Percentiles rank a stretch among this genome's conserved stretches.
Evolutionary conservation across 306 rosid species (phyloP).

Genomic region (Senna tora): DNA sequence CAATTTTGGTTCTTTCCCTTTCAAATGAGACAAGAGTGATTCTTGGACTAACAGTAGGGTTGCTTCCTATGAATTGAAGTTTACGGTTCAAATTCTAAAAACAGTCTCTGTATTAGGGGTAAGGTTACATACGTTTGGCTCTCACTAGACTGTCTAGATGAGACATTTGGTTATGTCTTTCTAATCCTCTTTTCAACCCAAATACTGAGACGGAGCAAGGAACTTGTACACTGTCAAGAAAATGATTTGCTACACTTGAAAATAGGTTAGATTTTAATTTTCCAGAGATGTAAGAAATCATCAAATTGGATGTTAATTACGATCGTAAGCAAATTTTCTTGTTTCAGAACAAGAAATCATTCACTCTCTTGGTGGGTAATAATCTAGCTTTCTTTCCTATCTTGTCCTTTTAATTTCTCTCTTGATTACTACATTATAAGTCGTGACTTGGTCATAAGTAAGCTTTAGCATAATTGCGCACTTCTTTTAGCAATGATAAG

Average conservation of each 20-base stretch:
- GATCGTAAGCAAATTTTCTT: background rate
- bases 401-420: background rate
- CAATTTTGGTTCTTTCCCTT: background rate
- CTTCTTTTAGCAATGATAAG: background rate
- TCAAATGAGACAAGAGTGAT: background rate
- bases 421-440: background rate
- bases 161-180: background rate
- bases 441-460: background rate
- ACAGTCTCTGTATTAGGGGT: too few species aligned
- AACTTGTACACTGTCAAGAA: background rate
- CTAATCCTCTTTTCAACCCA: background rate
- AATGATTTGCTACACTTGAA: slow-evolving; percentile 1
- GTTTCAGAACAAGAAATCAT: background rate
- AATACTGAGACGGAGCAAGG: background rate
- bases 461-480: background rate
- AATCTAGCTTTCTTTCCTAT: background rate
- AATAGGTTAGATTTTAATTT: background rate
- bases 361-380: background rate
- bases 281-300: too few species aligned
- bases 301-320: background rate
- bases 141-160: too few species aligned
- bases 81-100: too few species aligned
- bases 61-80: too few species aligned
- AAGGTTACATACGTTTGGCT: too few species aligned
- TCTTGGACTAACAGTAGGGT: too few species aligned